A percentile compares a stretch with the other conserved stretches of the same genome.
Evolutionary conservation across 2,329 filamentous ascomycete species (phyloP).

Genomic region (Epichloe gansuensis): DNA sequence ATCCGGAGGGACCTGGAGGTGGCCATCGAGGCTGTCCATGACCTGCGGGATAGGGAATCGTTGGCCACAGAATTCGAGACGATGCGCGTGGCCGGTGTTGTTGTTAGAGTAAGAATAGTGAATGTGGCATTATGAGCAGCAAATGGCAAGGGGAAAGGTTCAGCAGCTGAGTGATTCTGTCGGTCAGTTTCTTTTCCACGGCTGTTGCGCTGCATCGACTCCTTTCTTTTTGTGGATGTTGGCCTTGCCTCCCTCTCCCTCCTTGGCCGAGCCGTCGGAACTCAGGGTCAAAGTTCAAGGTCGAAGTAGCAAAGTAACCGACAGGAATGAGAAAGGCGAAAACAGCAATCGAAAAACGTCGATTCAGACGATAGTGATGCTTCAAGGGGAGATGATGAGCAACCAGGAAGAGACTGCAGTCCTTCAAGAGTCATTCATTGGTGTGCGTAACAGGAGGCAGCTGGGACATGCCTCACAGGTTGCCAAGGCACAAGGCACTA

Average conservation of each 20-base stretch:
- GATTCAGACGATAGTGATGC: neutral
- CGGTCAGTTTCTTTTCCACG: neutral
- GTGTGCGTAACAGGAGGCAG: neutral
- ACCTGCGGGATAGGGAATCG: constrained; percentile 5
- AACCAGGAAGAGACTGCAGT: neutral
- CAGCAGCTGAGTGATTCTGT: neutral
- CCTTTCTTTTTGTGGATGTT: neutral
- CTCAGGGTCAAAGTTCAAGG: neutral
- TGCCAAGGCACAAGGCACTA: no score
- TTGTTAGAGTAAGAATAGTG: neutral
- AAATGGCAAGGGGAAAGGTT: neutral
- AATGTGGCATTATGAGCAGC: neutral
- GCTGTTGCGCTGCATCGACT: neutral
- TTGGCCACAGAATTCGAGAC: constrained; percentile 1
- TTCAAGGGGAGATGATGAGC: neutral
- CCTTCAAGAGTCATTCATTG: neutral
- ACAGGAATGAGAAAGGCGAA: neutral
- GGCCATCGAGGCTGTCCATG: constrained; percentile 31
- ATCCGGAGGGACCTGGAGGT: constrained; percentile 38
- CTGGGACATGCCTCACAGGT: no score
- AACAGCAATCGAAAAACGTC: neutral
- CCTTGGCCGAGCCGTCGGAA: no score
- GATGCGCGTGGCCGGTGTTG: neutral
- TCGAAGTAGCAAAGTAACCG: neutral
- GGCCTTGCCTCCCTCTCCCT: no score